Conservation (phyloP, 1,139 yeast genomes). For the Pichia sp. region DNA sequence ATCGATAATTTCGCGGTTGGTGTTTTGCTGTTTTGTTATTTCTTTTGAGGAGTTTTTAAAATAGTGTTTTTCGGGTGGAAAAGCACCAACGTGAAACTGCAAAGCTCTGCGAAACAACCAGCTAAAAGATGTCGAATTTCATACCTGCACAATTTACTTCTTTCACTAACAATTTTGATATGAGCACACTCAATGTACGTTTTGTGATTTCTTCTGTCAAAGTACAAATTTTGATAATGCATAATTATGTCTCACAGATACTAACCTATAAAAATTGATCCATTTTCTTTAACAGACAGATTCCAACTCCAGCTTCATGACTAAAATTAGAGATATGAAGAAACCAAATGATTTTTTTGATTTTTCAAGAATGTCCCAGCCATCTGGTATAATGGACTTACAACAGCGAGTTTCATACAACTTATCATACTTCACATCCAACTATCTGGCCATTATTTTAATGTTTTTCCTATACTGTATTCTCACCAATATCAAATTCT, state of each 20-base stretch:
- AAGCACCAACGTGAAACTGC: too few relatives aligned
- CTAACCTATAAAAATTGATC: too few relatives aligned
- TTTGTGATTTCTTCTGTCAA: background rate
- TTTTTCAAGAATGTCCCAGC: conserved; percentile 43
- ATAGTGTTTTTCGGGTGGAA: too few relatives aligned
- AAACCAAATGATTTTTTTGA: conserved; percentile 55
- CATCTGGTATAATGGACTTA: conserved; percentile 41
- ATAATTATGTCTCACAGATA: conserved; percentile 11
- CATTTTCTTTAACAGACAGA: too few relatives aligned
- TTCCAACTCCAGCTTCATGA: conserved; percentile 17
- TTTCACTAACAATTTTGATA: conserved; percentile 24
- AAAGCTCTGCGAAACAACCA: background rate
- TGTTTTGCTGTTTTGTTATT: too few relatives aligned
- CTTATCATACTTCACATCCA: conserved; percentile 46
- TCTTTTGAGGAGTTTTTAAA: too few relatives aligned
- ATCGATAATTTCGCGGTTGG: too few relatives aligned
- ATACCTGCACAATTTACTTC: conserved; percentile 28
- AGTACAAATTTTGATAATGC: too few relatives aligned
- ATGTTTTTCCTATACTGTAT: conserved; percentile 21
- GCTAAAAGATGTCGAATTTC: conserved; percentile 9
- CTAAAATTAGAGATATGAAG: conserved; percentile 39
- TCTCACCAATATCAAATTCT: conserved; percentile 38
- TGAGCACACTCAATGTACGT: conserved; percentile 25
- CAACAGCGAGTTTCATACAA: conserved; percentile 47
- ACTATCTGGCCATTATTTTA: conserved; percentile 39